Evolutionary conservation across 1,284 basidiomycete species (phyloP).

Genomic region (Irpex sp.): DNA sequence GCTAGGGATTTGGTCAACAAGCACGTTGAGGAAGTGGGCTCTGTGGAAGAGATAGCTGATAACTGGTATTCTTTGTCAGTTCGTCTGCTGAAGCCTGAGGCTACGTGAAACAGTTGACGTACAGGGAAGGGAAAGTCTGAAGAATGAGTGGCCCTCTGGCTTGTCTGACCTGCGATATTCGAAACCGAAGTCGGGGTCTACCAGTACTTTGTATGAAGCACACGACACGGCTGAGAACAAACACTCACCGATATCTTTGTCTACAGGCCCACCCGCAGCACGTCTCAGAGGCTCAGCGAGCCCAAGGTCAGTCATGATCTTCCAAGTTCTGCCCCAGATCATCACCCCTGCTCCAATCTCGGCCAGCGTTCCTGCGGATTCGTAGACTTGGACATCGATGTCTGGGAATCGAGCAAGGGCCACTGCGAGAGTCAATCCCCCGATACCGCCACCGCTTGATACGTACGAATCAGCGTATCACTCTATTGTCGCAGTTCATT

Average conservation of each 20-base stretch:
- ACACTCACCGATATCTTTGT: constrained; percentile 31
- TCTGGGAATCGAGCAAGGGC: constrained; percentile 35
- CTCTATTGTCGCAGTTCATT: too few relatives aligned
- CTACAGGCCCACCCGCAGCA: constrained; percentile 39
- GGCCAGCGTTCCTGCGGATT: constrained; percentile 41
- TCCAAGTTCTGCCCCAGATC: constrained; percentile 43
- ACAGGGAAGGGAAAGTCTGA: constrained; percentile 37
- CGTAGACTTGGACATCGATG: constrained; percentile 44
- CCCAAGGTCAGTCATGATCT: constrained; percentile 37
- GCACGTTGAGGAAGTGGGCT: constrained; percentile 43
- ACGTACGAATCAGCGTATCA: background rate
- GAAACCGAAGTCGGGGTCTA: constrained; percentile 29
- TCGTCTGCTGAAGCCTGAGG: background rate
- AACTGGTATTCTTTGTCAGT: constrained; percentile 19
- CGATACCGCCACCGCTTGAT: constrained; percentile 44
- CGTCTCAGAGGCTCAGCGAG: constrained; percentile 35
- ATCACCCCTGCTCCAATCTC: constrained; percentile 50
- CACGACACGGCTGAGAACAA: background rate
- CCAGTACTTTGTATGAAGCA: background rate
- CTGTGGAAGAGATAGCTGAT: constrained; percentile 42
- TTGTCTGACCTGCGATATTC: constrained; percentile 41
- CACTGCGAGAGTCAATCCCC: constrained; percentile 42
- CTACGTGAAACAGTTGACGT: constrained; percentile 14
- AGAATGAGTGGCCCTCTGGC: constrained; percentile 37
- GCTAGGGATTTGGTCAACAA: constrained; percentile 36